These are phyloP conservation scores for Sporothrix humicola DNA, from an alignment of 2,329 filamentous ascomycete genomes.

Conservation along the genomic window DNA sequence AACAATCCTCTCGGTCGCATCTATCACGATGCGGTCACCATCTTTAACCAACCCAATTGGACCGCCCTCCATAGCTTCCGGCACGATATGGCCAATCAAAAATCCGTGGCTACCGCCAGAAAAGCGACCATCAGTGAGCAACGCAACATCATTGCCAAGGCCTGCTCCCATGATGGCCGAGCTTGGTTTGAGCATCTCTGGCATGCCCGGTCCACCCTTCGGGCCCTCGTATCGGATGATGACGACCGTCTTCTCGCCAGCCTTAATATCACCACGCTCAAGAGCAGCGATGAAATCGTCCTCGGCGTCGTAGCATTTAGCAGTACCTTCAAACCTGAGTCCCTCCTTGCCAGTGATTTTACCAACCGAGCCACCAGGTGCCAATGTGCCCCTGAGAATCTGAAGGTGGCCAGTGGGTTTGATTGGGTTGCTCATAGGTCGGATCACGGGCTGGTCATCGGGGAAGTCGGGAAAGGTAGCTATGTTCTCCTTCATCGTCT, in stretches of 20 bases:
- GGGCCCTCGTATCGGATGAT: conserved; percentile 93
- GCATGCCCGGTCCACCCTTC: conserved; percentile 93
- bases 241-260: conserved; percentile 85
- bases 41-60: conserved; percentile 83
- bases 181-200: conserved; percentile 91
- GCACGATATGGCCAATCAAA: conserved; percentile 85
- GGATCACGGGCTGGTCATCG: conserved; percentile 80
- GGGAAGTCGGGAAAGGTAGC: conserved; percentile 75
- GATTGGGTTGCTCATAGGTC: conserved; percentile 79
- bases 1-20: conserved; percentile 74
- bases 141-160: conserved; percentile 75
- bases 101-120: conserved; percentile 84
- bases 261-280: conserved; percentile 77
- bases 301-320: conserved; percentile 84
- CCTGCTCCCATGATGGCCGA: conserved; percentile 92
- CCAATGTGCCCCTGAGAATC: conserved; percentile 83
- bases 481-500: conserved; percentile 87
- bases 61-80: conserved; percentile 83
- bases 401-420: conserved; percentile 87
- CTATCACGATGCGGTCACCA: conserved; percentile 80
- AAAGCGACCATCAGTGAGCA: conserved; percentile 77
- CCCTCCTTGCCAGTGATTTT: conserved; percentile 97
- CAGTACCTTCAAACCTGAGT: conserved; percentile 78
- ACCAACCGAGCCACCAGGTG: conserved; percentile 84
- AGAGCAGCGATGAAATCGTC: conserved; percentile 78